phyloP scores from a whole-genome alignment of 495 filamentous ascomycete genomes.

The Penicillium lagena region DNA sequence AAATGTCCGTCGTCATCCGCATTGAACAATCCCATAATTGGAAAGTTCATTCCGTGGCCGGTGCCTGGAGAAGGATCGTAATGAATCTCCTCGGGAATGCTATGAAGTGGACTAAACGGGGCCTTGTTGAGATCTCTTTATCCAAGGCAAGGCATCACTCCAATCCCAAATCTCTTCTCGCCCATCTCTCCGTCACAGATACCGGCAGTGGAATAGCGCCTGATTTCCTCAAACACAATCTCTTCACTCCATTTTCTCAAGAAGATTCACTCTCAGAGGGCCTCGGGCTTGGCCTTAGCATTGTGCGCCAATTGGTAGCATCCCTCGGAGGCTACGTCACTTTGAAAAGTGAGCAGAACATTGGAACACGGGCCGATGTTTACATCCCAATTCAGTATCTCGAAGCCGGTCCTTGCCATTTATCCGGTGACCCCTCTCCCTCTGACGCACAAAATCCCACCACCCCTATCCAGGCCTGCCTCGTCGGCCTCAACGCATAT shows the following conservation, averaged over 20 bases:
- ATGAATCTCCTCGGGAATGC: slow-evolving; percentile 72
- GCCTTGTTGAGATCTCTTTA: slow-evolving; percentile 54
- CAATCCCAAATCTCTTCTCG: slow-evolving; percentile 9
- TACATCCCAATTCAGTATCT: slow-evolving; percentile 37
- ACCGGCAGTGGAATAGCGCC: slow-evolving; percentile 62
- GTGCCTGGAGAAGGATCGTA: slow-evolving; percentile 58
- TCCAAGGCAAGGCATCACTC: slow-evolving; percentile 19
- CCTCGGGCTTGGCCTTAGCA: slow-evolving; percentile 63
- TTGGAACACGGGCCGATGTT: slow-evolving; percentile 55
- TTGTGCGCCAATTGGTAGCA: slow-evolving; percentile 57
- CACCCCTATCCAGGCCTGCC: slow-evolving; percentile 12
- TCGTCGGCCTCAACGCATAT: slow-evolving; percentile 27
- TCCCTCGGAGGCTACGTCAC: slow-evolving; percentile 54
- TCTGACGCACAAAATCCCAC: too few species aligned
- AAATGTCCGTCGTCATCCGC: slow-evolving; percentile 47
- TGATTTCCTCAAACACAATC: slow-evolving; percentile 56
- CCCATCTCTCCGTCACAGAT: slow-evolving; percentile 51
- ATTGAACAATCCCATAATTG: slow-evolving; percentile 46
- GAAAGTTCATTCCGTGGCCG: slow-evolving; percentile 51
- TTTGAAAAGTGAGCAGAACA: slow-evolving; percentile 48
- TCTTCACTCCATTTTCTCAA: slow-evolving; percentile 67
- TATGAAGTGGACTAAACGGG: slow-evolving; percentile 57
- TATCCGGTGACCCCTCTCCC: slow-evolving; percentile 61
- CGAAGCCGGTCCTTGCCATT: slow-evolving; percentile 29
- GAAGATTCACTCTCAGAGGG: slow-evolving; percentile 60